phyloP scores from a whole-genome alignment of 305 asterid genomes.

The Fraxinus xanthoxyloides region DNA sequence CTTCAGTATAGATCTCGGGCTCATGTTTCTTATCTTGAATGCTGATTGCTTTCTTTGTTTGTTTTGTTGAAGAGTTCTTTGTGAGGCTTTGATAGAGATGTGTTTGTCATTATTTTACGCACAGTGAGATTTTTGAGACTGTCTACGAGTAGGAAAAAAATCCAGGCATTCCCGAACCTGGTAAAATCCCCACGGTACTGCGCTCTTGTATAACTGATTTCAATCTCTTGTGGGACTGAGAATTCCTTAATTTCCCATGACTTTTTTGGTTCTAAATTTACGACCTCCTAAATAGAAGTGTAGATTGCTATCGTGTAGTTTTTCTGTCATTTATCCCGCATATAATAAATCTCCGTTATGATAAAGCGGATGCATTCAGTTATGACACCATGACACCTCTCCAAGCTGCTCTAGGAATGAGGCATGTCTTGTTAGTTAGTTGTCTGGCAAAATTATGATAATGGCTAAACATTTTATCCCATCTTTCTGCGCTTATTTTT shows the following conservation, averaged over 20 bases:
- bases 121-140: too few relatives aligned
- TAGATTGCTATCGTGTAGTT: neutral
- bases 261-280: neutral
- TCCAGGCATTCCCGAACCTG: neutral
- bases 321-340: neutral
- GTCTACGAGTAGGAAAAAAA: neutral
- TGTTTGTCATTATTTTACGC: neutral
- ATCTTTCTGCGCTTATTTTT: neutral
- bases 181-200: neutral
- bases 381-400: slow-evolving; percentile 75
- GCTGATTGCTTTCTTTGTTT: neutral
- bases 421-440: neutral
- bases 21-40: neutral
- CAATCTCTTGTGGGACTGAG: neutral
- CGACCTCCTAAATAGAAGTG: neutral
- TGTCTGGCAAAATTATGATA: neutral
- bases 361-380: slow-evolving; percentile 46
- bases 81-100: neutral
- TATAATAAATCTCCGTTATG: slow-evolving; percentile 42
- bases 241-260: neutral
- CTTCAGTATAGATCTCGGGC: neutral
- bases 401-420: slow-evolving; percentile 70
- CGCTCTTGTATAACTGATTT: neutral
- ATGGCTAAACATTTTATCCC: neutral
- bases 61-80: neutral